Base-by-base conservation (phyloP, 1,284 basidiomycete genomes). In the Pascua guehoae region DNA sequence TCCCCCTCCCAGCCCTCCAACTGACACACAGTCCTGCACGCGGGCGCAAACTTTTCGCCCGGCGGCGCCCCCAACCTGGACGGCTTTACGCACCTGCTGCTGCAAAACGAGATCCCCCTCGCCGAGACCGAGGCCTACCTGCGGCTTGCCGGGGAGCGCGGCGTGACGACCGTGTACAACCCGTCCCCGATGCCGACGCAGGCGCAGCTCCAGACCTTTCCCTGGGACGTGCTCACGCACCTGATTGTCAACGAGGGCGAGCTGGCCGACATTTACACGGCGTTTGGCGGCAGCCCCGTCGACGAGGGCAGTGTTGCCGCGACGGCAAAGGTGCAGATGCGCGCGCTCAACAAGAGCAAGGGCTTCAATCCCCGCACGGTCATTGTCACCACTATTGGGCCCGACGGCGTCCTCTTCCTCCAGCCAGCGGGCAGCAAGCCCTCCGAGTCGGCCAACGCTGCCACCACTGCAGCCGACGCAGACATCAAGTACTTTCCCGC, bases 71-170 rank as follows among this genome's bases (percentile, higher is more conserved):
- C 45, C 36, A 49, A 66, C 38, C 58, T 72, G 3, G 40, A 47
- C 10, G 56, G 54, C 18, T 68, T 71, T 63, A 75, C 80, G 15
- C 79, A 82, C 62, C 69, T 83, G 7, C 70, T 83, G n/a, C 68
- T 83, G 1, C 82, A 83, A 59, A 84, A 84, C 65, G 83, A 84
- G 68, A 82, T 84, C 51, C 81, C 81, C 0, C 71, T 82, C 12
- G 50, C 62, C 1, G 73, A 76, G 8, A 83, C 82, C 7, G 55
- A 73, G 14, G 64, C 75, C 4, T 79, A 80, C 61, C 71, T 81
- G 50, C 50, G 17, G 12, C 54, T 59, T 4, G 77, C 77, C 0
- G 62, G 61, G 17, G 14, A 47, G 24, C 56, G 57, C 16, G 63
- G 66, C 17, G 36, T 79, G 1, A 71, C 60, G 14, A 76, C 76